These are phyloP conservation scores for Yamadazyma epiphylla DNA, from an alignment of 1,139 yeast genomes.

Conservation along the genomic window DNA sequence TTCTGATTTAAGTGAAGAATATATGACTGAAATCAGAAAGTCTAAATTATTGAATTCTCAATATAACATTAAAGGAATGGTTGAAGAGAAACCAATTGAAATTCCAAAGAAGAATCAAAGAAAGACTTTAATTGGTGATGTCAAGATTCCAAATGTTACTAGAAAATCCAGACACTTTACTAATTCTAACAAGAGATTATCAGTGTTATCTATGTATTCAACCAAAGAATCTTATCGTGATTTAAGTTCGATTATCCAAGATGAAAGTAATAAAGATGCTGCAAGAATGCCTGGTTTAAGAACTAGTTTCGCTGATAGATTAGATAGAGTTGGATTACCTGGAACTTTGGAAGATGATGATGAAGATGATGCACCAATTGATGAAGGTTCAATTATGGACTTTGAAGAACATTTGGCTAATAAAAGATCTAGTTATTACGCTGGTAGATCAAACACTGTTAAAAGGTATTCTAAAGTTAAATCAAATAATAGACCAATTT, in stretches of 20 bases:
- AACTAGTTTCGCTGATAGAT: slow-evolving; percentile 43
- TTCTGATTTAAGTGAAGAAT: slow-evolving; percentile 42
- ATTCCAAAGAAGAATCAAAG: slow-evolving; percentile 17
- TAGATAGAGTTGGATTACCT: slow-evolving; percentile 34
- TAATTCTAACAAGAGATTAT: slow-evolving; percentile 60
- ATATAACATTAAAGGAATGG: slow-evolving; percentile 29
- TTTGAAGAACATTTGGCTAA: slow-evolving; percentile 41
- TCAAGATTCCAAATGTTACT: slow-evolving; percentile 65
- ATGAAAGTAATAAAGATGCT: slow-evolving; percentile 29
- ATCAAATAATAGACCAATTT: slow-evolving; percentile 23
- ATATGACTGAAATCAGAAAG: slow-evolving; percentile 42
- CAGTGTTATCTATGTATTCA: slow-evolving; percentile 67
- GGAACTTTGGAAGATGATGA: slow-evolving; percentile 28
- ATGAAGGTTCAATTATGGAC: slow-evolving; percentile 39
- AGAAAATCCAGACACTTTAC: slow-evolving; percentile 63
- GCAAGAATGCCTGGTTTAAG: slow-evolving; percentile 30
- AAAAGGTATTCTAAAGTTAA: slow-evolving; percentile 17
- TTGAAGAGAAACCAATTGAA: slow-evolving; percentile 17
- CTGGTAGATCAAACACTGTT: slow-evolving; percentile 20
- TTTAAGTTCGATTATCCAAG: slow-evolving; percentile 49
- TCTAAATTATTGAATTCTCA: slow-evolving; percentile 43
- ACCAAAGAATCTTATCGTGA: slow-evolving; percentile 64
- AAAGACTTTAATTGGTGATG: slow-evolving; percentile 50
- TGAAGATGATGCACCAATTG: slow-evolving; percentile 28
- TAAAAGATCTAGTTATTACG: slow-evolving; percentile 37